Conservation (phyloP, 2,329 filamentous ascomycete genomes). For the Botrytis sinoallii region DNA sequence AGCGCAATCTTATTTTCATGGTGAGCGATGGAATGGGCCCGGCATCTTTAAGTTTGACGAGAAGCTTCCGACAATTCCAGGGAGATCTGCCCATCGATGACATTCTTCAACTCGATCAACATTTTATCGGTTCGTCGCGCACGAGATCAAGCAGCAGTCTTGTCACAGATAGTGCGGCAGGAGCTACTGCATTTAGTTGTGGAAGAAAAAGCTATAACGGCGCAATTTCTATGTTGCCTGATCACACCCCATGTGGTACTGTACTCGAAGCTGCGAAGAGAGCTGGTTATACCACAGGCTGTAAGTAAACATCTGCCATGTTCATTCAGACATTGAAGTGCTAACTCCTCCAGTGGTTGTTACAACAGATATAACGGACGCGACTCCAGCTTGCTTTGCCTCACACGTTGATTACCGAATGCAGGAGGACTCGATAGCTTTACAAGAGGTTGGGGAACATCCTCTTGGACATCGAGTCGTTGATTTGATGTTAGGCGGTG, state of each 20-base stretch:
- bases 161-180: constrained; percentile 94
- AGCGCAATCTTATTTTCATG: constrained; percentile 97
- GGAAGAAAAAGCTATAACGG: constrained; percentile 94
- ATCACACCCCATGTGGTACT: constrained; percentile 84
- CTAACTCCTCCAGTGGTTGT: constrained; percentile 61
- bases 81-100: constrained; percentile 70
- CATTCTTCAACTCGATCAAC: constrained; percentile 75
- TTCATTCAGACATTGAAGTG: neutral
- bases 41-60: constrained; percentile 80
- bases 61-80: constrained; percentile 78
- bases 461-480: constrained; percentile 80
- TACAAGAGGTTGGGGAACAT: constrained; percentile 87
- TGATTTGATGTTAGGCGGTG: constrained; percentile 90
- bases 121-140: constrained; percentile 85
- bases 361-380: constrained; percentile 92
- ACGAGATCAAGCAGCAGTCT: constrained; percentile 81
- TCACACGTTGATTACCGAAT: constrained; percentile 76
- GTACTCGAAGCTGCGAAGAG: constrained; percentile 90
- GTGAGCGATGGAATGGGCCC: constrained; percentile 98
- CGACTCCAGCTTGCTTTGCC: constrained; percentile 92
- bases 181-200: constrained; percentile 93
- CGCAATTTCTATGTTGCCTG: constrained; percentile 84
- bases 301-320: neutral
- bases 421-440: constrained; percentile 86
- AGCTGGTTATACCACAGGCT: constrained; percentile 84